A percentile compares a stretch with the other conserved stretches of the same genome.
phyloP scores from a whole-genome alignment of 2,329 filamentous ascomycete species.

The Pseudogymnoascus pannorum region DNA sequence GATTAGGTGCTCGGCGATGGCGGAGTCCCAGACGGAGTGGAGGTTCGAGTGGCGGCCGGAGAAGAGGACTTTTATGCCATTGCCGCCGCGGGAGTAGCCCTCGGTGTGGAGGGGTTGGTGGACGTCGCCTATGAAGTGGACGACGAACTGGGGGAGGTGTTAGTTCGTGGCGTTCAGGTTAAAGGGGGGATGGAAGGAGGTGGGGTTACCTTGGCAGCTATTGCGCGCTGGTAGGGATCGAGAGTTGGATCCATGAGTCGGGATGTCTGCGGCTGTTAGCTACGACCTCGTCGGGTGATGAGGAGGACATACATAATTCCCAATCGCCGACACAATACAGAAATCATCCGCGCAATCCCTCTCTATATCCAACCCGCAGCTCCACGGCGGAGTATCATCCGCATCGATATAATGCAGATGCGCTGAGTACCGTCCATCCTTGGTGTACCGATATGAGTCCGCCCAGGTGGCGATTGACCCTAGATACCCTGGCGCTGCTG shows the following conservation, averaged over 20 bases:
- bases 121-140: slow-evolving; percentile 45
- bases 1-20: slow-evolving; percentile 58
- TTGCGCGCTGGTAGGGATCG: slow-evolving; percentile 39
- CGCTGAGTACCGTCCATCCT: slow-evolving; percentile 53
- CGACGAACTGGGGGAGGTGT: slow-evolving; percentile 50
- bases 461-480: slow-evolving; percentile 61
- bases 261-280: slow-evolving; percentile 42
- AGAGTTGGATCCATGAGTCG: slow-evolving; percentile 43
- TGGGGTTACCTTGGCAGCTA: slow-evolving; percentile 47
- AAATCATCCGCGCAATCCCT: slow-evolving; percentile 56
- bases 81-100: slow-evolving; percentile 57
- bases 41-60: slow-evolving; percentile 52
- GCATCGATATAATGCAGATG: slow-evolving; percentile 65
- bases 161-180: not conserved
- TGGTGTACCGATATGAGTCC: slow-evolving; percentile 55
- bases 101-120: slow-evolving; percentile 63
- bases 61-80: slow-evolving; percentile 59
- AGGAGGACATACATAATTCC: slow-evolving; percentile 25
- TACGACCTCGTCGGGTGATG: too few relatives aligned
- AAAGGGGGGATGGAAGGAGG: not conserved
- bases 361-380: slow-evolving; percentile 49
- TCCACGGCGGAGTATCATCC: slow-evolving; percentile 51
- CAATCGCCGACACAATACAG: slow-evolving; percentile 48
- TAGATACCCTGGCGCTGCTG: slow-evolving; percentile 49
- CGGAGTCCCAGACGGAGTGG: slow-evolving; percentile 67